A percentile compares a stretch with the other conserved stretches of the same genome.
These are phyloP conservation scores for Dictyostelium citrinum DNA, from an alignment of 78 protist genomes.

Conservation along the genomic window DNA sequence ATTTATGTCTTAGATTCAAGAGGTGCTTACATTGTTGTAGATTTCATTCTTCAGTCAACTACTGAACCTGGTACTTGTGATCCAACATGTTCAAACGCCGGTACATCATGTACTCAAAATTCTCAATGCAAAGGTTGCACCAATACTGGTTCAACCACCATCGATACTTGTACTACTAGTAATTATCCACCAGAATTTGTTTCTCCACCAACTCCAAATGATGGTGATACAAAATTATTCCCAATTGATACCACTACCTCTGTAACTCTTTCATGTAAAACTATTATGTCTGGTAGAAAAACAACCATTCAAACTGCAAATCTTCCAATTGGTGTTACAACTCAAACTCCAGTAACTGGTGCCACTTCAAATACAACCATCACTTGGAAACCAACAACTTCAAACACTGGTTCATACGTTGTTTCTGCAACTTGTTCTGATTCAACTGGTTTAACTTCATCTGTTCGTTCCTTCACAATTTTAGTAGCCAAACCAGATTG, in stretches of 20 bases:
- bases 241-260: neutral
- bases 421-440: neutral
- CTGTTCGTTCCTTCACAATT: constrained; percentile 4
- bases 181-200: constrained; percentile 32
- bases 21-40: neutral
- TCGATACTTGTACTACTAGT: neutral
- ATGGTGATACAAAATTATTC: neutral
- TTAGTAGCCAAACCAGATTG: neutral
- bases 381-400: neutral
- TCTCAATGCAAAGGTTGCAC: neutral
- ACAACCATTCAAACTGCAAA: neutral
- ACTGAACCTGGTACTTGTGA: neutral
- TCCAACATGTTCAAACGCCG: neutral
- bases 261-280: neutral
- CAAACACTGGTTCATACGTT: constrained; percentile 4
- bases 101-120: neutral
- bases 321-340: neutral
- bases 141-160: neutral
- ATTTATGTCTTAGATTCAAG: neutral
- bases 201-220: constrained; percentile 15
- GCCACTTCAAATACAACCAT: neutral
- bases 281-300: neutral
- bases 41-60: neutral
- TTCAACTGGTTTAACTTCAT: neutral
- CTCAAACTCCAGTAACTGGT: neutral